A percentile compares a stretch with the other conserved stretches of the same genome.
phyloP scores from a whole-genome alignment of 306 rosid species.

The Albizia julibrissin region DNA sequence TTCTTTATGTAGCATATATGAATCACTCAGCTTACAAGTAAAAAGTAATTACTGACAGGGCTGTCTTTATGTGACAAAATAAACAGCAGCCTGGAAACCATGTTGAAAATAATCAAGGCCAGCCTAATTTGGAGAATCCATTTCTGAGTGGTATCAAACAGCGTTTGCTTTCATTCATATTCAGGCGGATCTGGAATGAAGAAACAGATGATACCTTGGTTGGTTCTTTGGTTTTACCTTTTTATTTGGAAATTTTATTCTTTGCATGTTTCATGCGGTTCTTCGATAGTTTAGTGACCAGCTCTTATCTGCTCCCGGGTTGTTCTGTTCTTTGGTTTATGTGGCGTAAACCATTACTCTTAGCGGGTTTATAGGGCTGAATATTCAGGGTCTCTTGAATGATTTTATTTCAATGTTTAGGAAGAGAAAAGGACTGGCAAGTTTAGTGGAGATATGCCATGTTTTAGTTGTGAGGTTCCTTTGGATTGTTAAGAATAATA shows the following conservation, averaged over 20 bases:
- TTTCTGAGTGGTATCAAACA: constrained; percentile 90
- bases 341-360: not conserved
- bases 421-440: not conserved
- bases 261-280: constrained; percentile 29
- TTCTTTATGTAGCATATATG: constrained; percentile 31
- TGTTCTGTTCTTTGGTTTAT: not conserved
- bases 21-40: constrained; percentile 37
- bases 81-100: constrained; percentile 46
- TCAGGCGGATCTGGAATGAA: constrained; percentile 84
- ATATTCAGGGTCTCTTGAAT: not conserved
- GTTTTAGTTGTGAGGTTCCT: not conserved
- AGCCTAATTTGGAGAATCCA: constrained; percentile 47
- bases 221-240: constrained; percentile 45
- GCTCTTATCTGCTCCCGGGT: not conserved
- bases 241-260: constrained; percentile 25
- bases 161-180: constrained; percentile 91
- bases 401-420: not conserved
- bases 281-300: not conserved
- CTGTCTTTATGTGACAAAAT: constrained; percentile 40
- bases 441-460: not conserved
- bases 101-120: constrained; percentile 59
- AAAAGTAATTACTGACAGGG: constrained; percentile 54
- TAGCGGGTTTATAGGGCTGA: not conserved
- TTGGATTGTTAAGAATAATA: not conserved
- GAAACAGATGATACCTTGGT: constrained; percentile 80